A percentile compares a stretch with the other conserved stretches of the same genome.
These are phyloP conservation scores for Endoconidiophora laricicola DNA, from an alignment of 2,329 filamentous ascomycete species.

Conservation along the genomic window DNA sequence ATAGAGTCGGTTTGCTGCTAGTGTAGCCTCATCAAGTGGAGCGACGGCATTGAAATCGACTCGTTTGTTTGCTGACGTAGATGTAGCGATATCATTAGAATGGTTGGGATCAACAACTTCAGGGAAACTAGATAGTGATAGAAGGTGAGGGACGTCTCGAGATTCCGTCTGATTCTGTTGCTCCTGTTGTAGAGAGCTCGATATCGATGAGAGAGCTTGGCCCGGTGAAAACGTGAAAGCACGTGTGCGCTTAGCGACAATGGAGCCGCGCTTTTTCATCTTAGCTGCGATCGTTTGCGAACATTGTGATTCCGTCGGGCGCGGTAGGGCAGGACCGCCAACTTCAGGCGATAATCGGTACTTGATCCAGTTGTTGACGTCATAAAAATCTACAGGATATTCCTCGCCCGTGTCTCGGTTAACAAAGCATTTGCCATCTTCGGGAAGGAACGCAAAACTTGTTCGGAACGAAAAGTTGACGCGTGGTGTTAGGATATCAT, in stretches of 20 bases:
- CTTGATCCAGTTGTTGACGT: constrained; percentile 62
- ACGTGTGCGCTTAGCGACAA: constrained; percentile 7
- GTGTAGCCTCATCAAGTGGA: background rate
- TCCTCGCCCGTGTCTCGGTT: constrained; percentile 66
- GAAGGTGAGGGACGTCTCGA: too few species aligned
- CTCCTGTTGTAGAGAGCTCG: background rate
- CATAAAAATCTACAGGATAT: constrained; percentile 72
- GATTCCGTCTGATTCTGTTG: background rate
- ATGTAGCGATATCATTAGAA: background rate
- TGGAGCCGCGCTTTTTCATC: constrained; percentile 3
- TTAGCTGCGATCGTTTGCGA: constrained; percentile 3
- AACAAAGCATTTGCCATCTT: constrained; percentile 76
- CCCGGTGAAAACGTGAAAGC: constrained; percentile 7
- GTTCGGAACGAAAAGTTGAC: constrained; percentile 88
- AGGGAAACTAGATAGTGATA: background rate
- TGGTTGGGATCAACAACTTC: too few species aligned
- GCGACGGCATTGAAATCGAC: background rate
- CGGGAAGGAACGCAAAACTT: constrained; percentile 68
- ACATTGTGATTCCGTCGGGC: background rate
- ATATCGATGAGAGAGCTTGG: background rate
- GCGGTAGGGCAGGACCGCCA: constrained; percentile 4
- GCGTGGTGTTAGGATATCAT: constrained; percentile 75
- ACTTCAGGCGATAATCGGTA: constrained; percentile 34
- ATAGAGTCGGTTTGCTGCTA: constrained; percentile 32
- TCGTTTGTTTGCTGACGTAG: too few species aligned